Percentiles rank a stretch among this genome's conserved stretches.
These are phyloP conservation scores for Zopfochytrium polystomum DNA, from an alignment of 371 early-diverging fungal species.

Conservation along the genomic window DNA sequence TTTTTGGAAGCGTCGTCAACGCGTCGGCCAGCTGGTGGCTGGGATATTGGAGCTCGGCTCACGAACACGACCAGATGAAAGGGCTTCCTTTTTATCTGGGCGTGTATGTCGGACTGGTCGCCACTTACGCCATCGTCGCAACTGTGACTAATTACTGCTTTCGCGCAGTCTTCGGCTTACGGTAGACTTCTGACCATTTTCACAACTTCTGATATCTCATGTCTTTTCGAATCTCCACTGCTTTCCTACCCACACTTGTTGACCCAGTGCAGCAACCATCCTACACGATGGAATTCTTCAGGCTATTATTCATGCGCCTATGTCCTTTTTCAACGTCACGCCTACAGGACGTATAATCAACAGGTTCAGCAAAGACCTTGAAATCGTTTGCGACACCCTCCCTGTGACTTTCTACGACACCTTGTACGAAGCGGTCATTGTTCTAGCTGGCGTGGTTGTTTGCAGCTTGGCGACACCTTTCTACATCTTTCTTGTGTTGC, in stretches of 20 bases:
- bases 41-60: conserved; percentile 13
- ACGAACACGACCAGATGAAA: conserved; percentile 2
- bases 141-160: conserved; percentile 11
- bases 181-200: neutral
- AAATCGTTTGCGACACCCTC: conserved; percentile 32
- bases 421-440: conserved; percentile 18
- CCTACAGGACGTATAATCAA: conserved; percentile 80
- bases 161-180: conserved; percentile 14
- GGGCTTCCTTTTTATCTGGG: conserved; percentile 15
- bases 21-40: conserved; percentile 20
- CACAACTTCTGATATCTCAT: too few species aligned
- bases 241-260: too few species aligned
- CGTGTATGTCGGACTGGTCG: conserved; percentile 12
- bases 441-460: conserved; percentile 13
- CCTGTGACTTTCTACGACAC: conserved; percentile 17
- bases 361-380: conserved; percentile 73
- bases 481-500: conserved; percentile 12
- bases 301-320: conserved; percentile 63
- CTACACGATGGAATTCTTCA: conserved; percentile 47
- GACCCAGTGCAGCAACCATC: conserved; percentile 38
- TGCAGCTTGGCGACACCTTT: conserved; percentile 17
- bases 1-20: conserved; percentile 7
- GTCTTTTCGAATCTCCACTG: too few species aligned
- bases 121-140: conserved; percentile 6
- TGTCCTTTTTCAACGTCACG: conserved; percentile 69